Conservation (phyloP, 1,284 basidiomycete genomes). For the Apiotrichum gamsii region DNA sequence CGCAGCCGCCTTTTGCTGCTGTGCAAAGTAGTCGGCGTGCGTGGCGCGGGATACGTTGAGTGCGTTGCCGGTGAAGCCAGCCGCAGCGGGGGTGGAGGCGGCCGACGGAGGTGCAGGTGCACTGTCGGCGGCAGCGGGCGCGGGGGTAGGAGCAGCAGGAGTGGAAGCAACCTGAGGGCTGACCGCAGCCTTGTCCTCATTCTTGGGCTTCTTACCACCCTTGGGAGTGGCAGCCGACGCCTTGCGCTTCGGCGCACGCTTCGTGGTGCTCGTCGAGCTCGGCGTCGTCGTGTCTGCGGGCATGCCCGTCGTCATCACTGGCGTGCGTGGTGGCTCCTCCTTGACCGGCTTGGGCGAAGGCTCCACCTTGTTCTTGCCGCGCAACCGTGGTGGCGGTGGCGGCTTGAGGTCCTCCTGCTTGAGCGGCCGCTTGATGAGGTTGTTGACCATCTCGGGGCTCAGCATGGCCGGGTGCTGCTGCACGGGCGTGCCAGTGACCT, state of each 20-base stretch:
- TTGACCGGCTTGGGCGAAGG: not conserved
- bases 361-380: constrained; percentile 4
- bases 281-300: not conserved
- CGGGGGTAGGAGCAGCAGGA: not conserved
- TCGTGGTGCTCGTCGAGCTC: not conserved
- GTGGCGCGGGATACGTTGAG: constrained; percentile 9
- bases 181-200: not conserved
- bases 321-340: constrained; percentile 1
- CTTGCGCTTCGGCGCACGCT: constrained; percentile 14
- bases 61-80: constrained; percentile 12
- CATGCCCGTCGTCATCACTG: not conserved
- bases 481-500: constrained; percentile 5
- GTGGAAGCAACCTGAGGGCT: not conserved
- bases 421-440: constrained; percentile 19
- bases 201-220: constrained; percentile 12
- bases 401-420: constrained; percentile 23
- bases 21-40: constrained; percentile 19
- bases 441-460: constrained; percentile 20
- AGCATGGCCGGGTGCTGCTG: constrained; percentile 12
- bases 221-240: constrained; percentile 12
- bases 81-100: constrained; percentile 6
- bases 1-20: constrained; percentile 14
- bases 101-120: not conserved
- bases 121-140: not conserved
- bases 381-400: constrained; percentile 13